Conservation (phyloP, 768 basidiomycete species). For the Pleurotus salmoneostramineus region DNA sequence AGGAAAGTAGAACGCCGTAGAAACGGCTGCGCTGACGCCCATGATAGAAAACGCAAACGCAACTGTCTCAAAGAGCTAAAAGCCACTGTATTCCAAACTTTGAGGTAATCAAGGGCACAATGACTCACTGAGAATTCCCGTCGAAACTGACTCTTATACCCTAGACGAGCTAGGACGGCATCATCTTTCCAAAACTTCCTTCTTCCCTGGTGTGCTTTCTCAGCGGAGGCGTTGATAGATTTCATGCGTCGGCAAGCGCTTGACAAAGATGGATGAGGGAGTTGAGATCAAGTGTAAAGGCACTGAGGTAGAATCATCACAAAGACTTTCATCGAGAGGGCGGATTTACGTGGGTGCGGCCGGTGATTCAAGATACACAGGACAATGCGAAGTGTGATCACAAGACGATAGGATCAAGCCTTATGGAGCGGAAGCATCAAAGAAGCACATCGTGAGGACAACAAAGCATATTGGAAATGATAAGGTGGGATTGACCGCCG, state of each 20-base stretch:
- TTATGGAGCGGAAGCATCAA: not conserved
- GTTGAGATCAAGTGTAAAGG: not conserved
- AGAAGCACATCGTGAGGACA: not conserved
- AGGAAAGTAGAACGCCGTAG: slow-evolving; percentile 50
- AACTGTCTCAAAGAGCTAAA: slow-evolving; percentile 46
- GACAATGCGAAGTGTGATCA: not conserved
- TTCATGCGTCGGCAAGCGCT: not conserved
- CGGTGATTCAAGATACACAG: too few relatives aligned
- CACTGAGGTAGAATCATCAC: not conserved
- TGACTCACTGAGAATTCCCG: slow-evolving; percentile 53
- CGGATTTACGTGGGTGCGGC: too few relatives aligned
- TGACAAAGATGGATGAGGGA: not conserved
- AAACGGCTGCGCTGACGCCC: slow-evolving; percentile 54
- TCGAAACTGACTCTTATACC: slow-evolving; percentile 55
- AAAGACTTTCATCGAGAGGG: not conserved
- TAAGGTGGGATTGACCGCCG: not conserved
- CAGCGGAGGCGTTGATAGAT: not conserved
- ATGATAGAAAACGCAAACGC: slow-evolving; percentile 59
- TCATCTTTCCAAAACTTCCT: slow-evolving; percentile 27
- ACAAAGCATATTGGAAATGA: not conserved
- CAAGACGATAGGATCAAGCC: not conserved
- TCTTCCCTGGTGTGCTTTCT: not conserved
- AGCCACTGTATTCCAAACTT: not conserved
- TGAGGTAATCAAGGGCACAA: not conserved
- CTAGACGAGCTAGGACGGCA: slow-evolving; percentile 42